A percentile compares a stretch with the other conserved stretches of the same genome.
These are phyloP conservation scores for Leccinum pellstonianum DNA, from an alignment of 768 basidiomycete genomes.

Conservation along the genomic window DNA sequence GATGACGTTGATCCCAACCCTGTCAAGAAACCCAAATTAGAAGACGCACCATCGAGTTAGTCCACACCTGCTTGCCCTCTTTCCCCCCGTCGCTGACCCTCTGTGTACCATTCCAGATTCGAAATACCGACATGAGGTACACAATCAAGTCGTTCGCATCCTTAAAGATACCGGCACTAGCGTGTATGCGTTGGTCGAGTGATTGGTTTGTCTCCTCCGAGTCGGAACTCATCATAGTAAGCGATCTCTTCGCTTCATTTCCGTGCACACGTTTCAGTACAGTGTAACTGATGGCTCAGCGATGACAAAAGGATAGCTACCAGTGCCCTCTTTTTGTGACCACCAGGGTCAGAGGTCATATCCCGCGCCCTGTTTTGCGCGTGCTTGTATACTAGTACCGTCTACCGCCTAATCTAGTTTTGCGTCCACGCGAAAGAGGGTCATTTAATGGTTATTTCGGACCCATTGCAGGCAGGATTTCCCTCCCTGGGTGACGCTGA, in stretches of 20 bases:
- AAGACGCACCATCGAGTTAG: constrained; percentile 3
- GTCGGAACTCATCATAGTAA: constrained; percentile 11
- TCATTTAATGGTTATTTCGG: not conserved
- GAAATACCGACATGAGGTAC: constrained; percentile 44
- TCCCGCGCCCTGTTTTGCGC: constrained; percentile 1
- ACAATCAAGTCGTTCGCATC: constrained; percentile 33
- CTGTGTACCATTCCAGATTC: not conserved
- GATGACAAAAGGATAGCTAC: constrained; percentile 2
- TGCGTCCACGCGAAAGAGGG: not conserved
- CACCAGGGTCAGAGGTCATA: not conserved
- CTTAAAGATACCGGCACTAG: constrained; percentile 43
- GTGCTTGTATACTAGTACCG: constrained; percentile 14
- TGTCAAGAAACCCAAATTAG: constrained; percentile 41
- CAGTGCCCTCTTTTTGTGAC: not conserved
- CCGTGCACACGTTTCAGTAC: not conserved
- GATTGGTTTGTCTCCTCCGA: not conserved
- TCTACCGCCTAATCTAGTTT: not conserved
- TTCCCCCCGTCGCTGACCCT: not conserved
- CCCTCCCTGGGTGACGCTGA: too few species aligned
- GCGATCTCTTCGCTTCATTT: constrained; percentile 6
- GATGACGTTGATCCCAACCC: constrained; percentile 31
- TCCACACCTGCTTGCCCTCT: not conserved
- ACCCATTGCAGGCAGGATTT: not conserved
- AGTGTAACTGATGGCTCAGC: constrained; percentile 11
- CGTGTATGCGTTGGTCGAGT: constrained; percentile 46